Base-by-base conservation (phyloP, 2,329 filamentous ascomycete genomes). In the Epicoccum sorghinum region DNA sequence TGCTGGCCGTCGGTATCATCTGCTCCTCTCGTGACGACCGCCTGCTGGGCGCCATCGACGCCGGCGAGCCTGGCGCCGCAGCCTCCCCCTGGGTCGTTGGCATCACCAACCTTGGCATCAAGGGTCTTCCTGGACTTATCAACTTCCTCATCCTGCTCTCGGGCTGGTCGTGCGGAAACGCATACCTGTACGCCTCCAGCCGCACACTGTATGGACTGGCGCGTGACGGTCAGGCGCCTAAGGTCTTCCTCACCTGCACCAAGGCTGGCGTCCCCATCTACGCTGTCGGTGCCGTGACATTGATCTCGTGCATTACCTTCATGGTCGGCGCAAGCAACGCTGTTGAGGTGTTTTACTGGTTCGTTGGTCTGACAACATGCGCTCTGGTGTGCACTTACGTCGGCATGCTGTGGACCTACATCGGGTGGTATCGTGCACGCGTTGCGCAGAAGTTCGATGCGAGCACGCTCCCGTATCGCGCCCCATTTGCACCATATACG, bases 101-200 rank as follows among this genome's bases (percentile, higher is more conserved):
- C 24, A 80, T 81, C 61, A 77, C 78, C 51, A 75, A 79, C 49
- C 79, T 69, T n/a, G 79, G 80, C 4, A 82, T 83, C 54, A 74
- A 77, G 2, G 82, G 80, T 1, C 80, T 90, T 2, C 84, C 87
- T 62, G 83, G 83, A 57, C 80, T 89, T 61, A 86, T 90, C 76
- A 90, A 90, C 67, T 86, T 81, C 30, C 85, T 83, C 18, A 83
- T 90, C 62, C 77, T 89, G 46, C 86, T 87, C 13, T 88, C 85
- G 5, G 87, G 86, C 2, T 82, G 81, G 75, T 83, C 80, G 0
- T 81, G 82, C 10, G 83, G 80, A 41, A 85, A 85, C 66, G 78
- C 80, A 0, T 82, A 82, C 71, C 68, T 83, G 18, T 84, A 82
- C 67, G 75, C 81, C 7, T 79, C 79, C 2, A 80, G 77, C 6